These are phyloP conservation scores for Erodium maritimum DNA, from an alignment of 345 rosid genomes.

Conservation along the genomic window DNA sequence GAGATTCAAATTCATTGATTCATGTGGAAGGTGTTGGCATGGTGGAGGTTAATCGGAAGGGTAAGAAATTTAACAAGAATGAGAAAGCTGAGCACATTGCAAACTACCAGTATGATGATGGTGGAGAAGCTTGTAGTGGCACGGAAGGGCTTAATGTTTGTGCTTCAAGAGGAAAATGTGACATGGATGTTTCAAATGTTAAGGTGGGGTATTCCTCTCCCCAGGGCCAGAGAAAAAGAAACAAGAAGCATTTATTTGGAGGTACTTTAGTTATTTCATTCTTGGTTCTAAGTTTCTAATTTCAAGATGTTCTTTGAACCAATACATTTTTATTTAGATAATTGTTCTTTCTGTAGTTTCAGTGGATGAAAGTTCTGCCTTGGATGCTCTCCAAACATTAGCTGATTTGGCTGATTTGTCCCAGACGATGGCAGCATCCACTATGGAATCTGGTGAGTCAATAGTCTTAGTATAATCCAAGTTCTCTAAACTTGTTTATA, in stretches of 20 bases:
- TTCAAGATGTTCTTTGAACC: background rate
- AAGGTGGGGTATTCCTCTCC: slow-evolving; percentile 26
- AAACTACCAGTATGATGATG: slow-evolving; percentile 48
- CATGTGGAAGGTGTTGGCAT: slow-evolving; percentile 62
- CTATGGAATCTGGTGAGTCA: slow-evolving; percentile 61
- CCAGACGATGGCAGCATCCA: slow-evolving; percentile 35
- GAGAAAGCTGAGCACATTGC: slow-evolving; percentile 36
- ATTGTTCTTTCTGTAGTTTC: background rate
- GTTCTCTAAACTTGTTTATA: background rate
- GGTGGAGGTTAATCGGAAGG: slow-evolving; percentile 46
- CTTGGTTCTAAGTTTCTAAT: slow-evolving; percentile 8
- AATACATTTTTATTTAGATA: slow-evolving; percentile 1
- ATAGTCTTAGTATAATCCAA: background rate
- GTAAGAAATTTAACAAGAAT: slow-evolving; percentile 41
- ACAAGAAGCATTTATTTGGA: slow-evolving; percentile 48
- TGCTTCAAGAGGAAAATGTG: slow-evolving; percentile 29
- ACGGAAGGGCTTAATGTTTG: slow-evolving; percentile 50
- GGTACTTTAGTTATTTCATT: slow-evolving; percentile 25
- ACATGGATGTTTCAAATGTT: slow-evolving; percentile 22
- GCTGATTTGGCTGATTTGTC: slow-evolving; percentile 80
- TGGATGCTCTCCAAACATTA: slow-evolving; percentile 70
- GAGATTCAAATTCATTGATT: slow-evolving; percentile 29
- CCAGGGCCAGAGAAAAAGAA: slow-evolving; percentile 38
- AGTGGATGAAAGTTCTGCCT: slow-evolving; percentile 45
- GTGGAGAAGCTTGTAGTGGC: slow-evolving; percentile 76